Conservation (phyloP, 768 basidiomycete species). For the Suillus ampliporus region DNA sequence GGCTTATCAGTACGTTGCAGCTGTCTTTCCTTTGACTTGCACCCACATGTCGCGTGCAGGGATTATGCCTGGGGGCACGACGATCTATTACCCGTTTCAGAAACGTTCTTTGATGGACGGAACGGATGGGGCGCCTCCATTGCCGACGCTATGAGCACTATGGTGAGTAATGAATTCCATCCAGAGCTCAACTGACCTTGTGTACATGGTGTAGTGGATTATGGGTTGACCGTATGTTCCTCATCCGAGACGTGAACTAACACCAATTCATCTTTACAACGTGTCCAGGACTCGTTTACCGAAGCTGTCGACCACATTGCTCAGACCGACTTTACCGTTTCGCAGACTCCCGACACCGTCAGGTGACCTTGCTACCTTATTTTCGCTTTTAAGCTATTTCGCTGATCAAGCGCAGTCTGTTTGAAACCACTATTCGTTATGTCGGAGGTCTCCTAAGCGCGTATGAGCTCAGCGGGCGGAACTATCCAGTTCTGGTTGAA, state of each 20-base stretch:
- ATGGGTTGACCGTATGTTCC: slow-evolving; percentile 56
- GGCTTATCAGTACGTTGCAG: slow-evolving; percentile 57
- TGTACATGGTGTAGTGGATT: slow-evolving; percentile 46
- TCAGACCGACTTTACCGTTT: slow-evolving; percentile 56
- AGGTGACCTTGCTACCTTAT: slow-evolving; percentile 37
- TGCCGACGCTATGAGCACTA: slow-evolving; percentile 64
- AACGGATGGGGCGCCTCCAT: slow-evolving; percentile 65
- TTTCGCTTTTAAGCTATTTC: not conserved
- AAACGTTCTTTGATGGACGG: slow-evolving; percentile 43
- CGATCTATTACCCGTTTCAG: slow-evolving; percentile 55
- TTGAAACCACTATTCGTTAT: slow-evolving; percentile 80
- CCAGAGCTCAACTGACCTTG: not conserved
- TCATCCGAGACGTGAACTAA: not conserved
- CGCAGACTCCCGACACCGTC: slow-evolving; percentile 50
- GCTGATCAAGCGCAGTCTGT: slow-evolving; percentile 41
- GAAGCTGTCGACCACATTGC: slow-evolving; percentile 60
- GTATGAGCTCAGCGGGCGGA: slow-evolving; percentile 66
- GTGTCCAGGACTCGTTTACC: slow-evolving; percentile 52
- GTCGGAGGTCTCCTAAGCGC: slow-evolving; percentile 70
- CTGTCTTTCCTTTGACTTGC: not conserved
- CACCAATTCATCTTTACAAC: not conserved
- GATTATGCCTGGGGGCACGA: slow-evolving; percentile 65
- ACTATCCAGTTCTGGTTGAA: slow-evolving; percentile 55
- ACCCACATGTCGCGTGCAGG: slow-evolving; percentile 35
- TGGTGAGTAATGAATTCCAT: slow-evolving; percentile 45